These are phyloP conservation scores for Vitis rotundifolia DNA, from an alignment of 164 flowering plant species.

Conservation along the genomic window DNA sequence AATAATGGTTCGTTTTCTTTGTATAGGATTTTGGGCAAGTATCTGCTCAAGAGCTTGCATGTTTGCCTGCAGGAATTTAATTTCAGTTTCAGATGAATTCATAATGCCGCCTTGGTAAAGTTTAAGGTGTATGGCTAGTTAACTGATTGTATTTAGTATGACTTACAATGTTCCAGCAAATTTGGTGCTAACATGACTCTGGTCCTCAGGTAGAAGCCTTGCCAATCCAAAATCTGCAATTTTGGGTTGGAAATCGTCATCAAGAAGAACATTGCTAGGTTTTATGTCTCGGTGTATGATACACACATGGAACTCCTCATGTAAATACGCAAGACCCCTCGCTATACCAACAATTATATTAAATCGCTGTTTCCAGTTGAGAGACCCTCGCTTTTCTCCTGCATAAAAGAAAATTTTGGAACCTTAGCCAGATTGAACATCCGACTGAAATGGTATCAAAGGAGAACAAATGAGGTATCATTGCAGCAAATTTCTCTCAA, in stretches of 20 bases:
- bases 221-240: constrained; percentile 71
- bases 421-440: too few relatives aligned
- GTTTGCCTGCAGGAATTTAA: too few relatives aligned
- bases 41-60: too few relatives aligned
- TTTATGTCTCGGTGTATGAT: constrained; percentile 68
- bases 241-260: constrained; percentile 51
- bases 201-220: constrained; percentile 54
- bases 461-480: too few relatives aligned
- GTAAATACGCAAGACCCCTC: constrained; percentile 59
- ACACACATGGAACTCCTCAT: constrained; percentile 51
- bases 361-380: constrained; percentile 54
- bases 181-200: constrained; percentile 53
- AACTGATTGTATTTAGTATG: too few relatives aligned
- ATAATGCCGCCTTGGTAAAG: too few relatives aligned
- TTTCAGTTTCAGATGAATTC: too few relatives aligned
- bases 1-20: too few relatives aligned
- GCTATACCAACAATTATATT: constrained; percentile 60
- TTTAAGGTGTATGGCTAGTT: too few relatives aligned
- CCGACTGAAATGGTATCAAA: too few relatives aligned
- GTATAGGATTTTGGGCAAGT: too few relatives aligned
- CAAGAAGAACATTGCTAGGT: constrained; percentile 51
- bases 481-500: too few relatives aligned
- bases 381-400: constrained; percentile 47
- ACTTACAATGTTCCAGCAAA: constrained; percentile 72
- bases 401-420: not conserved